Evolutionary conservation across 2,329 filamentous ascomycete species (phyloP).

Genomic region (Colletotrichum limetticola): DNA sequence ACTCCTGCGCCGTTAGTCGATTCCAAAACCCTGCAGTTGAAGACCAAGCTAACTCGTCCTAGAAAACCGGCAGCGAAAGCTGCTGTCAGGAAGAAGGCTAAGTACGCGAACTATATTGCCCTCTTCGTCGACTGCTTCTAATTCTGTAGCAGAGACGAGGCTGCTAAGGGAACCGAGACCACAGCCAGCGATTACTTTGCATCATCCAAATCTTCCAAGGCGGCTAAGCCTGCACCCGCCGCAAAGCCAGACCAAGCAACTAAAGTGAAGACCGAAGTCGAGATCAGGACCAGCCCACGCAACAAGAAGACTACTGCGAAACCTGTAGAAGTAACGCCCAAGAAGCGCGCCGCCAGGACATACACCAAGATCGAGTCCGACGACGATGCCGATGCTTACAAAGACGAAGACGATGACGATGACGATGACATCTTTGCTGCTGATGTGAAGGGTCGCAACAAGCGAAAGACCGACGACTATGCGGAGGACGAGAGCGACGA

Average conservation of each 20-base stretch:
- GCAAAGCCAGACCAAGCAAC: conserved; percentile 54
- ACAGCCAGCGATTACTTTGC: conserved; percentile 69
- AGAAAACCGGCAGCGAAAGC: conserved; percentile 30
- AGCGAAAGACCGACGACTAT: conserved; percentile 79
- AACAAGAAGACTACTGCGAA: conserved; percentile 52
- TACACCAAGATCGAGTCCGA: conserved; percentile 54
- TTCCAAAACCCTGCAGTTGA: background rate
- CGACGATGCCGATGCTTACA: conserved; percentile 66
- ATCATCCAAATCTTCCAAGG: conserved; percentile 54
- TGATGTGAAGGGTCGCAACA: conserved; percentile 72
- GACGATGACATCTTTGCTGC: conserved; percentile 87
- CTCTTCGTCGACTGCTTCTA: conserved; percentile 9
- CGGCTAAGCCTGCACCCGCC: conserved; percentile 49
- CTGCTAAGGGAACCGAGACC: conserved; percentile 61
- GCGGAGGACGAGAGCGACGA: conserved; percentile 80
- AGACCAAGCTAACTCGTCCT: background rate
- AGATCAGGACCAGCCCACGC: conserved; percentile 65
- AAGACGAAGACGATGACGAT: conserved; percentile 76
- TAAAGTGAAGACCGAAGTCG: conserved; percentile 51
- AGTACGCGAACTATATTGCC: conserved; percentile 49
- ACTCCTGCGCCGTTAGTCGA: conserved; percentile 36
- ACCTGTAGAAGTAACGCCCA: conserved; percentile 42
- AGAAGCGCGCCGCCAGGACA: conserved; percentile 54
- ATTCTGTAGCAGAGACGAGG: conserved; percentile 46
- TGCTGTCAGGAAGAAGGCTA: conserved; percentile 65